Base-by-base conservation (phyloP, 768 basidiomycete species). In the Leccinum subgranulosum region DNA sequence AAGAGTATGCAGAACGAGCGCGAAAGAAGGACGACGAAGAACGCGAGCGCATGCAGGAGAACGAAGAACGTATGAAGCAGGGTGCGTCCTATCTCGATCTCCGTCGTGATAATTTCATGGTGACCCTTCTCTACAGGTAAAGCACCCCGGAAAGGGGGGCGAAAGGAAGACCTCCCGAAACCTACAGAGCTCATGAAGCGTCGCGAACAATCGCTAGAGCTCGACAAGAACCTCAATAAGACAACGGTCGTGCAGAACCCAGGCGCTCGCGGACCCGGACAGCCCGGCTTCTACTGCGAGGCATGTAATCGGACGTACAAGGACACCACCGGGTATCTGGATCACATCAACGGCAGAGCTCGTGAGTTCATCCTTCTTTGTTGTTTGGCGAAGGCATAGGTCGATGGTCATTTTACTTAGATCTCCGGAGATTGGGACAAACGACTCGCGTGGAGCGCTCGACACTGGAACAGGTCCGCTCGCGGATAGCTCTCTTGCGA, bases 221-320 rank as follows among this genome's bases (percentile, higher is more conserved):
- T 99, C 25, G 93, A 97, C 66, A 97, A 95, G 78, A 97, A 98
- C 74, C 80, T 98, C 33, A 83, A 83, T 66, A 98, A 98, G 81
- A 96, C 91, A 1, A 90, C 95, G 82, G 88, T 99, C 58, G 94
- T 99, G 11, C 86, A 92, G 66, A 87, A 88, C 68, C 83, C 85
- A 2, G 84, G 88, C 39, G 91, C 85, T 17, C 81, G 85, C 60
- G 95, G 95, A 1, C 83, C 94, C 17, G 94, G 95, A 4, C 88
- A 94, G 60, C 94, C 94, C 23, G 94, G 94, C 0, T 99, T 97
- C 75, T 89, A 83, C 73, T 99, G 97, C 68, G 94, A 96, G 68
- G 75, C 88, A 9, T 99, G 97, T 72, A 88, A 84, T 64, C 79
- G 93, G 63, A 96, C 89, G 15, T 91, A 93, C 75, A 97, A 96